Conservation (phyloP, 1,284 basidiomycete genomes). For the Ustilago sp. region DNA sequence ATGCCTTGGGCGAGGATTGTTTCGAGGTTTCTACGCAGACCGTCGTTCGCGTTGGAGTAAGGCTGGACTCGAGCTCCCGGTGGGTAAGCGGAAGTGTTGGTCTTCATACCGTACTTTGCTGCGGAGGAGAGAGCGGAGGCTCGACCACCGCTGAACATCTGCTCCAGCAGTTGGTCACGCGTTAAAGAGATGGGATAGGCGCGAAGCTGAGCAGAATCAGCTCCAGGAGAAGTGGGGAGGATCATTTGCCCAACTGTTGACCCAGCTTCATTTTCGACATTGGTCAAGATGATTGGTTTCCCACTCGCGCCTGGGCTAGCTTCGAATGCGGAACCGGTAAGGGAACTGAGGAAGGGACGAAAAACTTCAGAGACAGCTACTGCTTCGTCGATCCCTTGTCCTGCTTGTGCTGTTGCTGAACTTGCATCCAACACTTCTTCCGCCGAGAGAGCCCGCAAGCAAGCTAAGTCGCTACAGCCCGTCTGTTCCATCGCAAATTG, state of each 20-base stretch:
- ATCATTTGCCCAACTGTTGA: constrained; percentile 29
- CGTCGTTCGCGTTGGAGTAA: constrained; percentile 23
- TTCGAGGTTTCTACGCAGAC: constrained; percentile 44
- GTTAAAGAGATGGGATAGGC: constrained; percentile 23
- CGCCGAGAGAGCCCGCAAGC: constrained; percentile 37
- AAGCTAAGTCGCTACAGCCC: constrained; percentile 43
- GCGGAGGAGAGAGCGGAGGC: background rate
- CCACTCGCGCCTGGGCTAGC: background rate
- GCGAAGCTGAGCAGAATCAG: constrained; percentile 10
- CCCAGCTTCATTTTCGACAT: constrained; percentile 58
- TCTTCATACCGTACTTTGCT: constrained; percentile 21
- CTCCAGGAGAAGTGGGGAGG: constrained; percentile 11
- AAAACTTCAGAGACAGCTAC: constrained; percentile 50
- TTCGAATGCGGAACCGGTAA: constrained; percentile 37
- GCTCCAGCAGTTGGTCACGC: constrained; percentile 20
- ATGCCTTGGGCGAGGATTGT: constrained; percentile 47
- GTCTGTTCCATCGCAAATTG: constrained; percentile 33
- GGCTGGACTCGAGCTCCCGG: background rate
- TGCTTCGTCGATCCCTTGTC: constrained; percentile 16
- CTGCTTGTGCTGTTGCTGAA: constrained; percentile 12
- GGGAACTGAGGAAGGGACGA: constrained; percentile 44
- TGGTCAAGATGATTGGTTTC: constrained; percentile 50
- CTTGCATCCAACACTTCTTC: constrained; percentile 40
- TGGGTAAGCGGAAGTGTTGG: constrained; percentile 19
- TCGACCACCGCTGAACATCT: constrained; percentile 52